Percentiles rank a stretch among this genome's conserved stretches.
These are phyloP conservation scores for Malassezia pachydermatis DNA, from an alignment of 1,284 basidiomycete species.

Conservation along the genomic window DNA sequence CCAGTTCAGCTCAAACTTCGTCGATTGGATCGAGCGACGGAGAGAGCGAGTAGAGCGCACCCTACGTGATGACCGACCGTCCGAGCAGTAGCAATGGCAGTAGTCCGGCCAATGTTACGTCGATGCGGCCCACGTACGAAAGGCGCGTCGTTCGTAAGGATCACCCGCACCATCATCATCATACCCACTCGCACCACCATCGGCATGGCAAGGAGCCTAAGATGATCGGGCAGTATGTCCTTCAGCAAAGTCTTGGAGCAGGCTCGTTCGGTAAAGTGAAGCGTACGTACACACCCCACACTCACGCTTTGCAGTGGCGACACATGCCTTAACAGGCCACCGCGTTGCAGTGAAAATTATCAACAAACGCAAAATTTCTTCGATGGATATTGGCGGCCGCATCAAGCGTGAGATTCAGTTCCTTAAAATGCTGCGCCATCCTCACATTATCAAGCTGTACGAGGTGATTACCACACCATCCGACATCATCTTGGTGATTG, in stretches of 20 bases:
- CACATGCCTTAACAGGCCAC: conserved; percentile 85
- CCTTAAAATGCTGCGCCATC: conserved; percentile 43
- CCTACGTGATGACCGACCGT: no score
- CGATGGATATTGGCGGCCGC: conserved; percentile 59
- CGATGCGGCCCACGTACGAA: not conserved
- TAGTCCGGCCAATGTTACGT: not conserved
- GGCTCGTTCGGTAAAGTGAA: conserved; percentile 98
- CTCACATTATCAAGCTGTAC: conserved; percentile 48
- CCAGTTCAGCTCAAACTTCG: no score
- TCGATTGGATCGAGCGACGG: no score
- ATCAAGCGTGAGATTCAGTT: conserved; percentile 67
- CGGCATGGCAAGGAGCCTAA: conserved; percentile 26
- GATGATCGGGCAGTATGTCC: conserved; percentile 43
- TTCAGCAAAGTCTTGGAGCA: conserved; percentile 52
- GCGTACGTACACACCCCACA: no score
- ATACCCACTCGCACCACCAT: not conserved
- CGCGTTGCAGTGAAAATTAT: conserved; percentile 97
- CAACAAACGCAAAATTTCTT: conserved; percentile 82
- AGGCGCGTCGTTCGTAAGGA: not conserved
- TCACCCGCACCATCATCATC: not conserved
- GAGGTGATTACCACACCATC: conserved; percentile 46
- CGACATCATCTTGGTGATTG: conserved; percentile 48
- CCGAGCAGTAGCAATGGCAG: not conserved
- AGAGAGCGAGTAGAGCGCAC: no score
- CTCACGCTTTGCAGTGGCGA: conserved; percentile 66